phyloP scores from a whole-genome alignment of 78 protist species.

The Pigoraptor vietnamica region DNA sequence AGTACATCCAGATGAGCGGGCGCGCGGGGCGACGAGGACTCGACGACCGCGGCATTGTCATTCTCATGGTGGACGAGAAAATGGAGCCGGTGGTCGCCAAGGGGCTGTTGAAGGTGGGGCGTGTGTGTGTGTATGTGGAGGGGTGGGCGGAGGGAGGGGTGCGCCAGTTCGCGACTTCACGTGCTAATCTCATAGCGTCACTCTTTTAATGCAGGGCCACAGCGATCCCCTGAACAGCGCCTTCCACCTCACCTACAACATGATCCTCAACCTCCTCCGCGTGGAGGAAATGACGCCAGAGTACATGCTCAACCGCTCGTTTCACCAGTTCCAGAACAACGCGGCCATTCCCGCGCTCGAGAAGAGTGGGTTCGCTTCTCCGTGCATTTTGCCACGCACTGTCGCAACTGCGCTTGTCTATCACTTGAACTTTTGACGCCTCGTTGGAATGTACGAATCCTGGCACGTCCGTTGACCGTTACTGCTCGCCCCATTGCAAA shows the following conservation, averaged over 20 bases:
- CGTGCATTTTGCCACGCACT: no score
- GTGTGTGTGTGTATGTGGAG: no score
- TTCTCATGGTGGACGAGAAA: conserved; percentile 27
- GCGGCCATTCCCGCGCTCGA: background rate
- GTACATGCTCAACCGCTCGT: conserved; percentile 17
- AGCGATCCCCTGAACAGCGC: conserved; percentile 55
- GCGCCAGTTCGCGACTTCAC: no score
- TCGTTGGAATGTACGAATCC: no score
- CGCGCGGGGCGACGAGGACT: conserved; percentile 97
- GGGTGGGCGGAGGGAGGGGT: no score
- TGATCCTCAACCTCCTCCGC: conserved; percentile 85
- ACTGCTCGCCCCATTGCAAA: no score
- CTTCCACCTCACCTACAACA: conserved; percentile 86
- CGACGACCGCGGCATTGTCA: conserved; percentile 82
- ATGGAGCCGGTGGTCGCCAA: conserved; percentile 35
- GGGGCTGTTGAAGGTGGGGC: conserved; percentile 4
- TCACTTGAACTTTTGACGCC: no score
- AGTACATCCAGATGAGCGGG: conserved; percentile 95
- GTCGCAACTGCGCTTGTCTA: no score
- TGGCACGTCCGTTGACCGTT: no score
- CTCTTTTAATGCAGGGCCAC: conserved; percentile 68
- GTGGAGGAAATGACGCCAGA: conserved; percentile 35
- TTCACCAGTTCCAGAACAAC: conserved; percentile 29
- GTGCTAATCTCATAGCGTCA: no score
- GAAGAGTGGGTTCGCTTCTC: background rate